phyloP scores from a whole-genome alignment of 2,329 filamentous ascomycete genomes.

The Botryosphaeria dothidea region DNA sequence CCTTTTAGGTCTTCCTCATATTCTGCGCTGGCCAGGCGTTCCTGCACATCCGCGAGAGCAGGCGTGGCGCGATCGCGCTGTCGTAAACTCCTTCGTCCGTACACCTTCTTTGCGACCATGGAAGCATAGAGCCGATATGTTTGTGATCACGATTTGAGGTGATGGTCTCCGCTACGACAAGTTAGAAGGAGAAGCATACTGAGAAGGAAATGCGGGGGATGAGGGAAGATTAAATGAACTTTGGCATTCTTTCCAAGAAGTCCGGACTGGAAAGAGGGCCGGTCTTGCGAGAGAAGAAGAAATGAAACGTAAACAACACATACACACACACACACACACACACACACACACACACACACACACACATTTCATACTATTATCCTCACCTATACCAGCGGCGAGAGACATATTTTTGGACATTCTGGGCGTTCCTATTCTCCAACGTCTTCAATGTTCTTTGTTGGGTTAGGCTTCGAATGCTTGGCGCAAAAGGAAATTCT shows the following conservation, averaged over 20 bases:
- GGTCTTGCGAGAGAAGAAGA: background rate
- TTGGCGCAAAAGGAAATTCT: background rate
- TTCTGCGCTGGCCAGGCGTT: constrained; percentile 90
- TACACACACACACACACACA: too few species aligned
- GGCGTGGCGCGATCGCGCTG: constrained; percentile 81
- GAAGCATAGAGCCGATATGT: background rate
- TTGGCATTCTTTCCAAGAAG: background rate
- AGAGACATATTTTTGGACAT: background rate
- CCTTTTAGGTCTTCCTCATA: constrained; percentile 74
- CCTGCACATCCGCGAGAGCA: constrained; percentile 79
- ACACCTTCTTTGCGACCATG: background rate
- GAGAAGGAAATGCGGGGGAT: background rate
- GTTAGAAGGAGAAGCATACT: background rate
- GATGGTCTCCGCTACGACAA: background rate
- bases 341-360: too few species aligned
- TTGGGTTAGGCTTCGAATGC: background rate
- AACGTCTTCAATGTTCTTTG: background rate
- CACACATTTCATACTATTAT: background rate
- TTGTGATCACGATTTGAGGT: background rate
- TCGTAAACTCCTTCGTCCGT: constrained; percentile 38
- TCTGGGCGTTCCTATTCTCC: constrained; percentile 4
- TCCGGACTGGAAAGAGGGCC: background rate
- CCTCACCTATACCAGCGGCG: background rate
- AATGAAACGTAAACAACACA: background rate
- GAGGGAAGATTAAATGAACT: background rate